These are phyloP conservation scores for Aspergillus sp. DNA, from an alignment of 2,329 filamentous ascomycete species.

Conservation along the genomic window DNA sequence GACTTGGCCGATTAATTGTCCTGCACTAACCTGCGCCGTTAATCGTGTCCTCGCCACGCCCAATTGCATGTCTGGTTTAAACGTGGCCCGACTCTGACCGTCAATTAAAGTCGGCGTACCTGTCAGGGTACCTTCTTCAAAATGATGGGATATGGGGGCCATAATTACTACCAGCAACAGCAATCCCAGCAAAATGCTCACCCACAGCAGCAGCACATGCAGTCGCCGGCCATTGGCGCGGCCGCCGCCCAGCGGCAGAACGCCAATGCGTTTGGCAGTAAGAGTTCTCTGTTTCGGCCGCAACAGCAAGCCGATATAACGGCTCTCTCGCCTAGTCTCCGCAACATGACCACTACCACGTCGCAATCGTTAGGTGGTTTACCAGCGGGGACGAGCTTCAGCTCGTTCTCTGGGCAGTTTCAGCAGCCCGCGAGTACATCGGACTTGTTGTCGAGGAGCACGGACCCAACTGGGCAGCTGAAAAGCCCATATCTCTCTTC, in stretches of 20 bases:
- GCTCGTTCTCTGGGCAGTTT: conserved; percentile 29
- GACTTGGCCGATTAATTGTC: neutral
- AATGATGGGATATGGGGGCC: conserved; percentile 39
- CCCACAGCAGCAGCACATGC: conserved; percentile 28
- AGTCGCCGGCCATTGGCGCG: conserved; percentile 30
- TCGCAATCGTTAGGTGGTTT: conserved; percentile 31
- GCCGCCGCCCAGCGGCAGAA: conserved; percentile 26
- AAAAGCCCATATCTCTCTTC: conserved; percentile 23
- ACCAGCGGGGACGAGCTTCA: conserved; percentile 27
- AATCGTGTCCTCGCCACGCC: neutral
- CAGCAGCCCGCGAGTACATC: conserved; percentile 29
- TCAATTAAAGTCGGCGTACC: neutral
- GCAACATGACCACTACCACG: conserved; percentile 33
- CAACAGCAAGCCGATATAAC: conserved; percentile 28
- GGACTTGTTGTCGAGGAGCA: conserved; percentile 27
- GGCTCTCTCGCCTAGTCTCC: conserved; percentile 30
- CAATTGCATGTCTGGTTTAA: conserved; percentile 5
- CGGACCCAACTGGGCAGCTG: conserved; percentile 28
- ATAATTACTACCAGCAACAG: conserved; percentile 28
- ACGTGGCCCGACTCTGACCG: conserved; percentile 2
- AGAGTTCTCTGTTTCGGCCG: conserved; percentile 27
- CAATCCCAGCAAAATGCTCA: conserved; percentile 26
- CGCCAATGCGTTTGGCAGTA: conserved; percentile 25
- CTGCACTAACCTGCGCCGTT: neutral
- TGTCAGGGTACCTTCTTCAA: conserved; percentile 14